Percentiles rank a stretch among this genome's conserved stretches.
phyloP scores from a whole-genome alignment of 495 filamentous ascomycete genomes.

The Trichoderma erinaceum region DNA sequence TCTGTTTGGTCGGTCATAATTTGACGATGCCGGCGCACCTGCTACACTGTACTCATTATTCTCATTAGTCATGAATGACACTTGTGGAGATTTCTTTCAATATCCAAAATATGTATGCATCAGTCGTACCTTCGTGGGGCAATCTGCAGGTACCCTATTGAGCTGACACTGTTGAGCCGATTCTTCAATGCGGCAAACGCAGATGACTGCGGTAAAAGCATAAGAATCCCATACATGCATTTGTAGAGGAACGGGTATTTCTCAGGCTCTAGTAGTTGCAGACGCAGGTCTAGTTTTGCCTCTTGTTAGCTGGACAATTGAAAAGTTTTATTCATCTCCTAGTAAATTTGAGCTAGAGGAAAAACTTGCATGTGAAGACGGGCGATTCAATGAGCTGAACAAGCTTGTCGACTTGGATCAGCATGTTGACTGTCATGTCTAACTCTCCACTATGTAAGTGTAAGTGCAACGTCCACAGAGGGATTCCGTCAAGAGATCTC shows the following conservation, averaged over 20 bases:
- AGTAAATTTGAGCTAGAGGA: not conserved
- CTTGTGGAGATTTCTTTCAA: not conserved
- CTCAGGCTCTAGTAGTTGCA: conserved; percentile 97
- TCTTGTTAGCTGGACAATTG: not conserved
- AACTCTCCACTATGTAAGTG: conserved; percentile 67
- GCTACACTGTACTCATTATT: conserved; percentile 36
- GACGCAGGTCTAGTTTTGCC: conserved; percentile 63
- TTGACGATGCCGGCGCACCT: conserved; percentile 40
- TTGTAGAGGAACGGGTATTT: conserved; percentile 96
- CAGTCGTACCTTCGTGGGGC: conserved; percentile 70
- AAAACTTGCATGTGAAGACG: conserved; percentile 80
- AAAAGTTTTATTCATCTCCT: not conserved
- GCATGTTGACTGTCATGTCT: conserved; percentile 97
- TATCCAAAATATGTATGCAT: not conserved
- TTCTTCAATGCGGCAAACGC: conserved; percentile 97
- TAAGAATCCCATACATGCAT: conserved; percentile 93
- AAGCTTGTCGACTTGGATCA: conserved; percentile 98
- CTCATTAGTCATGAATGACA: conserved; percentile 21
- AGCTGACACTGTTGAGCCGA: conserved; percentile 90
- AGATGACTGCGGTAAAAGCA: conserved; percentile 95
- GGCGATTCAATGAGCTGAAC: conserved; percentile 96
- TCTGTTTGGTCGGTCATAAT: conserved; percentile 72
- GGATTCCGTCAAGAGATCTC: conserved; percentile 22
- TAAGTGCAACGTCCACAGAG: not conserved
- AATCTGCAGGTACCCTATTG: conserved; percentile 90